Conservation (phyloP, 805 yeast genomes). For the Starmerella floricola region DNA sequence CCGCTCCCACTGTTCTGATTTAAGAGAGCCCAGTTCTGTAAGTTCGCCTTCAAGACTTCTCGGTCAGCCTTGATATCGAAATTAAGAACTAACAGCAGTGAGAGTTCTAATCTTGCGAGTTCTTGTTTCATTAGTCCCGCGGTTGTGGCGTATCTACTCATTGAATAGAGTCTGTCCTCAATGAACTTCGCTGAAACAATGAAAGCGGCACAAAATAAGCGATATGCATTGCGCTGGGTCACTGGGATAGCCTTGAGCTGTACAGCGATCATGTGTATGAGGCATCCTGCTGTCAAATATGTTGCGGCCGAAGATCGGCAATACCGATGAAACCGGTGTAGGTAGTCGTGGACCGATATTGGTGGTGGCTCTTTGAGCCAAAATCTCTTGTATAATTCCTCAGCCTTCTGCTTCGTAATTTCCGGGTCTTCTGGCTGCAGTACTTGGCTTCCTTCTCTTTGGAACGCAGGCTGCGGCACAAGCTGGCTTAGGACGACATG, state of each 20-base stretch:
- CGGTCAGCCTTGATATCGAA: slow-evolving; percentile 38
- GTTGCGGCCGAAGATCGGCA: slow-evolving; percentile 32
- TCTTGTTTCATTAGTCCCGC: slow-evolving; percentile 38
- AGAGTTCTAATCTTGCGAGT: slow-evolving; percentile 38
- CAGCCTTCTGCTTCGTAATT: slow-evolving; percentile 7
- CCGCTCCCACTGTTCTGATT: no score
- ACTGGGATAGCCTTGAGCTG: slow-evolving; percentile 27
- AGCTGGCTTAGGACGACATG: not conserved
- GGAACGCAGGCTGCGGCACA: not conserved
- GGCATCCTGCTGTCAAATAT: slow-evolving; percentile 30
- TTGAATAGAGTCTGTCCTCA: slow-evolving; percentile 38
- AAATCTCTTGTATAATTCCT: slow-evolving; percentile 17
- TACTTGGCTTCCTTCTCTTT: not conserved
- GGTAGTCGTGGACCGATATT: slow-evolving; percentile 27
- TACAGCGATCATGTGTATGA: slow-evolving; percentile 29
- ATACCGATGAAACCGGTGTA: slow-evolving; percentile 31
- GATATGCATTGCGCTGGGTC: slow-evolving; percentile 31
- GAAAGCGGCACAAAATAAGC: slow-evolving; percentile 36
- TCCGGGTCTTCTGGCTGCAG: not conserved
- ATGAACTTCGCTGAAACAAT: slow-evolving; percentile 38
- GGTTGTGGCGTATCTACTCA: slow-evolving; percentile 37
- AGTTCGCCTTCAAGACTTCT: slow-evolving; percentile 4
- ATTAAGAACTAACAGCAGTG: slow-evolving; percentile 38
- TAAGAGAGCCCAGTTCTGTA: slow-evolving; percentile 10
- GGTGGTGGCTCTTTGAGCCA: slow-evolving; percentile 23